Evolutionary conservation across 2,329 filamentous ascomycete genomes (phyloP).

Genomic region (Metarhizium guizhouense): DNA sequence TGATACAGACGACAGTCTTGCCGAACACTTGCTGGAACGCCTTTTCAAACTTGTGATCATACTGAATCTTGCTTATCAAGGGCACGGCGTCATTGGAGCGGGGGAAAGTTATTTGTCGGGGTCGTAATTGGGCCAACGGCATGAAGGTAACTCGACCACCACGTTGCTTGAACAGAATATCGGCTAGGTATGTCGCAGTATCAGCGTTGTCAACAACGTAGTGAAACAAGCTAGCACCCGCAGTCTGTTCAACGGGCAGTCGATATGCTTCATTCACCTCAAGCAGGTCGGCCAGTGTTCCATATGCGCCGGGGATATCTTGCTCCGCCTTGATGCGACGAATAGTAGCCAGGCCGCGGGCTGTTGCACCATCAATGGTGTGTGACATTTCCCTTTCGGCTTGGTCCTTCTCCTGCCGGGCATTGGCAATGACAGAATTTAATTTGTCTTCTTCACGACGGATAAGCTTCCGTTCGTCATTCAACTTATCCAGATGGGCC

Average conservation of each 20-base stretch:
- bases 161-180: conserved; percentile 68
- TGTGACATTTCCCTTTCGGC: conserved; percentile 71
- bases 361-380: conserved; percentile 84
- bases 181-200: conserved; percentile 74
- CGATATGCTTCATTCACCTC: conserved; percentile 78
- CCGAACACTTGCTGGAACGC: conserved; percentile 95
- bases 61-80: conserved; percentile 76
- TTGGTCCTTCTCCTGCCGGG: conserved; percentile 65
- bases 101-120: conserved; percentile 66
- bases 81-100: conserved; percentile 81
- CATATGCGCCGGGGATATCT: conserved; percentile 79
- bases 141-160: conserved; percentile 90
- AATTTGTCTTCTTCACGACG: conserved; percentile 86
- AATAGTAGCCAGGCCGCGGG: conserved; percentile 78
- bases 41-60: conserved; percentile 65
- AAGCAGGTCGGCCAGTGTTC: conserved; percentile 87
- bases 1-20: conserved; percentile 89
- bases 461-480: conserved; percentile 79
- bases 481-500: conserved; percentile 67
- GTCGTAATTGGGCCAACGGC: conserved; percentile 74
- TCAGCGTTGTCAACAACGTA: conserved; percentile 90
- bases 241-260: conserved; percentile 84
- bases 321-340: conserved; percentile 72
- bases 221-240: conserved; percentile 87
- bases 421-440: conserved; percentile 65